A percentile compares a stretch with the other conserved stretches of the same genome.
These are phyloP conservation scores for Diaporthe velutina DNA, from an alignment of 2,329 filamentous ascomycete species.

Conservation along the genomic window DNA sequence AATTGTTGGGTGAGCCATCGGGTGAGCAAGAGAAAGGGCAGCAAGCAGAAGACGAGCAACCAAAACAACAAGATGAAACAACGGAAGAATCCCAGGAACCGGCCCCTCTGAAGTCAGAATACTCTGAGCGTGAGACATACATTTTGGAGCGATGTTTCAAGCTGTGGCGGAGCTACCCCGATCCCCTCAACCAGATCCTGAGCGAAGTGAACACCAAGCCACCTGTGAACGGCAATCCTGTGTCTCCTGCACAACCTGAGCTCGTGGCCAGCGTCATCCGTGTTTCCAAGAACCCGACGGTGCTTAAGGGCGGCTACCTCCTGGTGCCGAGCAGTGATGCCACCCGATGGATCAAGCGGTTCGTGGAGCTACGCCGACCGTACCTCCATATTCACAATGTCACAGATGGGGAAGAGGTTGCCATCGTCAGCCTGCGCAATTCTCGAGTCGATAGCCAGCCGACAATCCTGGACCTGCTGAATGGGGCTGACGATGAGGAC, in stretches of 20 bases:
- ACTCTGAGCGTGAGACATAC: conserved; percentile 59
- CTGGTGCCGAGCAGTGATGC: conserved; percentile 86
- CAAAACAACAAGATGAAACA: conserved; percentile 46
- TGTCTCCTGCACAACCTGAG: conserved; percentile 66
- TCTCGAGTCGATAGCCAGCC: conserved; percentile 93
- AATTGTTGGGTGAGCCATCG: conserved; percentile 37
- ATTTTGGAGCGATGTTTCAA: conserved; percentile 69
- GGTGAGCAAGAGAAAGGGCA: background rate
- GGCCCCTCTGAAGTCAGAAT: conserved; percentile 53
- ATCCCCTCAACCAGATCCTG: conserved; percentile 68
- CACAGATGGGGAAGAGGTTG: conserved; percentile 89
- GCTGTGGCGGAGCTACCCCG: conserved; percentile 74
- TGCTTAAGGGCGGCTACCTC: conserved; percentile 90
- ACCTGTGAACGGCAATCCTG: conserved; percentile 71
- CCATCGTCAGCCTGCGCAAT: conserved; percentile 88
- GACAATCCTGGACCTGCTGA: conserved; percentile 83
- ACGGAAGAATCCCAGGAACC: conserved; percentile 35
- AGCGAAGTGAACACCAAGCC: conserved; percentile 75
- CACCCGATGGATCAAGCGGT: conserved; percentile 89
- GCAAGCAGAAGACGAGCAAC: conserved; percentile 36
- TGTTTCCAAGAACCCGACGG: conserved; percentile 82
- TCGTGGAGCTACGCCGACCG: conserved; percentile 90
- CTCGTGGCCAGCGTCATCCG: conserved; percentile 83
- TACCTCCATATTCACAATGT: conserved; percentile 93
- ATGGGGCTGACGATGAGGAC: conserved; percentile 47